Conservation (phyloP, 2,329 filamentous ascomycete species). For the Coniella lustricola region DNA sequence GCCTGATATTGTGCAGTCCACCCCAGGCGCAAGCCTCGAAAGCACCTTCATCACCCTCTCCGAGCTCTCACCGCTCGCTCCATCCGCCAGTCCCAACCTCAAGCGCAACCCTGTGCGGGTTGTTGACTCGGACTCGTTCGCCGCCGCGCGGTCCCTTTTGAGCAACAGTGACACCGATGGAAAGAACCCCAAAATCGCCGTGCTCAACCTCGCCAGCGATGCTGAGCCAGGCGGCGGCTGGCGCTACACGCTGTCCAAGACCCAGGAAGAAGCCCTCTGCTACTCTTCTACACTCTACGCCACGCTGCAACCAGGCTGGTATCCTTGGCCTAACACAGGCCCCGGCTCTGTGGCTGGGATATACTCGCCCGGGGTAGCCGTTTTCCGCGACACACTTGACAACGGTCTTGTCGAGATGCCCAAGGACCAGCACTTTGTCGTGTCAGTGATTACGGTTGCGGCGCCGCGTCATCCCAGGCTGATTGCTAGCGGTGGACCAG, state of each 20-base stretch:
- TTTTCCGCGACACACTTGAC: constrained; percentile 1
- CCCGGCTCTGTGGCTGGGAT: background rate
- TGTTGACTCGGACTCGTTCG: constrained; percentile 1
- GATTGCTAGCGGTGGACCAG: background rate
- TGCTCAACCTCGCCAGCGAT: constrained; percentile 3
- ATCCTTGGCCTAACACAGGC: background rate
- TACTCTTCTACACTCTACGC: constrained; percentile 1
- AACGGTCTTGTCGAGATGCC: background rate
- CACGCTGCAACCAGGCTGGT: background rate
- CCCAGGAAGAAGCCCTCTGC: constrained; percentile 1
- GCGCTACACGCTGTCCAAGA: background rate
- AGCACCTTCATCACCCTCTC: background rate
- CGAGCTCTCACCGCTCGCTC: background rate
- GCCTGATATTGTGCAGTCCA: background rate
- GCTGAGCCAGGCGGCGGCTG: background rate
- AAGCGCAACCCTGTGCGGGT: background rate
- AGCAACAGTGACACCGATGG: background rate
- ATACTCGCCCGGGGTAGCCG: background rate
- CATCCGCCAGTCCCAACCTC: background rate
- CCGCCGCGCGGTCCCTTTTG: background rate
- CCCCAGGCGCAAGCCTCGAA: constrained; percentile 1
- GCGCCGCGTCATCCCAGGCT: background rate
- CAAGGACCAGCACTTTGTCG: background rate
- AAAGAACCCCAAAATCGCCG: background rate
- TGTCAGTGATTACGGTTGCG: constrained; percentile 1